Evolutionary conservation across 805 yeast species (phyloP), one percentile per base, ranked within the genome.

Genomic region (Saccharomycopsis sp.): DNA sequence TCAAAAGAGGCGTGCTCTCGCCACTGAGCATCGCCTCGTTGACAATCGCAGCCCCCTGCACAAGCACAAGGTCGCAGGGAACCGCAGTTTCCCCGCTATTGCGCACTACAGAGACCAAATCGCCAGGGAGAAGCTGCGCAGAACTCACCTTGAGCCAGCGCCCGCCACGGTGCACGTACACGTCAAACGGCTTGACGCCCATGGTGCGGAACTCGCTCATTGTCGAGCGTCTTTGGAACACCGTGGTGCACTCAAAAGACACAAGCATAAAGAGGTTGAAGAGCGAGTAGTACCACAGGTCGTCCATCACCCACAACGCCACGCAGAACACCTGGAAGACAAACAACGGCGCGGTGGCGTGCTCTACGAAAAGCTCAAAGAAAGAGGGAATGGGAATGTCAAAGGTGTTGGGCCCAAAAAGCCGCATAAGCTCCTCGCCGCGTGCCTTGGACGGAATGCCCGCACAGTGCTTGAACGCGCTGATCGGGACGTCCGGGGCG

Each of bases 1-100:
- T 94, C 68, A 94, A 82, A 65, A 94, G 77, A 4, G 99, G 99
- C 50, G 99, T 94, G 3, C 97, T 91, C 75, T 94, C 99, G 71
- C 99, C 99, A 3, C 97, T 89, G 57, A 94, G 83, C 99, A 94
- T 94, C 23, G 99, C 99, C 78, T 94, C 99, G 69, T 94, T 94
- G 51, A 94, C 96, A 68, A 94, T 94, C 64, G 96, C 94, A 18
- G 96, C 80, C 55, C 99, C 99, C 66, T 86, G 91, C 54, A 89
- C 71, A 51, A 94, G 77, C 41, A 94, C 72, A 73, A 94, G 73
- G 72, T 94, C 99, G 76, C 99, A 94, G 16, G 99, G 97, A 56
- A 94, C 75, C 1, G 98, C 97, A 62, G 87, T 81, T 57, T 90
- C 98, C 54, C 92, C 99, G 56, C 78, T 84, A 3, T 97, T 88